Percentiles rank a stretch among this genome's conserved stretches.
Evolutionary conservation across 2,329 filamentous ascomycete species (phyloP).

Genomic region (Diaporthe sp.): DNA sequence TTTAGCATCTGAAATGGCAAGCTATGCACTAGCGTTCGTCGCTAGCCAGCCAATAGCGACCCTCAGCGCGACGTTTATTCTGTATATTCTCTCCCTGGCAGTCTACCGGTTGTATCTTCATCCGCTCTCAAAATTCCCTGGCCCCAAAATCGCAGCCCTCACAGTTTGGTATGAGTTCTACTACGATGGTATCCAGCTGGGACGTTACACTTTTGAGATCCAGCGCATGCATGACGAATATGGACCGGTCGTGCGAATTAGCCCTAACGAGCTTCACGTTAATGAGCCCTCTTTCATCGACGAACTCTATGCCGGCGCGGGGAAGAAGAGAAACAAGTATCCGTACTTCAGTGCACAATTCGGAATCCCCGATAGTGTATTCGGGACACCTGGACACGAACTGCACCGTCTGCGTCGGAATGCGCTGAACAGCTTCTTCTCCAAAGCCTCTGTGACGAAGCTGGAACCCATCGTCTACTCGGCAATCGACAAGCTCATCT

Average conservation of each 20-base stretch:
- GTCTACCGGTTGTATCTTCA: conserved; percentile 8
- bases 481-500: background rate
- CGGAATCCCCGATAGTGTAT: background rate
- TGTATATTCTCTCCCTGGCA: background rate
- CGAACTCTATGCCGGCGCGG: conserved; percentile 13
- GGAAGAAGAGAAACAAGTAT: conserved; percentile 27
- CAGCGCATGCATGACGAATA: conserved; percentile 29
- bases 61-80: background rate
- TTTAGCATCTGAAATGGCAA: background rate
- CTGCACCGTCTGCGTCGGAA: conserved; percentile 4
- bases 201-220: conserved; percentile 27
- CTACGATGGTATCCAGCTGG: conserved; percentile 8
- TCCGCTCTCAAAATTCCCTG: conserved; percentile 15
- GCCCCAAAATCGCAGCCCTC: conserved; percentile 25
- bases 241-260: conserved; percentile 33
- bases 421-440: background rate
- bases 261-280: conserved; percentile 33
- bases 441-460: background rate
- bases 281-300: conserved; percentile 26
- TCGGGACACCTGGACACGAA: background rate
- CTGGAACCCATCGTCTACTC: conserved; percentile 6
- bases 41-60: background rate
- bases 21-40: background rate
- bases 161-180: conserved; percentile 30
- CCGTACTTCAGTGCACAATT: conserved; percentile 3